Conservation (phyloP, 1,284 basidiomycete species). For the Irpex lacteus region DNA sequence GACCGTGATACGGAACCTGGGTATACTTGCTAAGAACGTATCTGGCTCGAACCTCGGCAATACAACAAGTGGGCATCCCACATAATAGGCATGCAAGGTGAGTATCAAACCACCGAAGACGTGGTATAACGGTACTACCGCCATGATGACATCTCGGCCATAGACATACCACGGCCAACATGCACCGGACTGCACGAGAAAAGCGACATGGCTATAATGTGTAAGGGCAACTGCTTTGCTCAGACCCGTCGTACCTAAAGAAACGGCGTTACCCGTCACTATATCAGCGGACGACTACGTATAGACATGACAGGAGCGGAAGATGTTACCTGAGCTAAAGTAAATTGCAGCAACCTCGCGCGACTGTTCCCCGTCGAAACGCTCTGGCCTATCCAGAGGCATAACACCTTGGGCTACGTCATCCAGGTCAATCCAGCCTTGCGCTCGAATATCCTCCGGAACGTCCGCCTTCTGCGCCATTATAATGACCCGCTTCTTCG, state of each 20-base stretch:
- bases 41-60: conserved; percentile 73
- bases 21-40: conserved; percentile 63
- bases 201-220: conserved; percentile 5
- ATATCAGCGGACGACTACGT: background rate
- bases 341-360: conserved; percentile 6
- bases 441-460: background rate
- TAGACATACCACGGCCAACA: background rate
- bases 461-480: conserved; percentile 13
- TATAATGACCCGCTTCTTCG: conserved; percentile 24
- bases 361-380: conserved; percentile 21
- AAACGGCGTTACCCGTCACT: background rate
- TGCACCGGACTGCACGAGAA: background rate
- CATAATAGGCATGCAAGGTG: conserved; percentile 56
- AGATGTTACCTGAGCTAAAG: conserved; percentile 9
- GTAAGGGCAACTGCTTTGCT: conserved; percentile 11
- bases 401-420: conserved; percentile 14
- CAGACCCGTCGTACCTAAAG: conserved; percentile 8
- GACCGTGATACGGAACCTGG: conserved; percentile 61
- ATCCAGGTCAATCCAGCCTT: conserved; percentile 2
- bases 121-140: conserved; percentile 45
- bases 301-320: background rate
- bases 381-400: conserved; percentile 15
- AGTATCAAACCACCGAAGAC: conserved; percentile 46
- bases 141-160: conserved; percentile 32
- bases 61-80: conserved; percentile 62